These are phyloP conservation scores for Phytophthora constricta DNA, from an alignment of 352 stramenopile species.

Conservation along the genomic window DNA sequence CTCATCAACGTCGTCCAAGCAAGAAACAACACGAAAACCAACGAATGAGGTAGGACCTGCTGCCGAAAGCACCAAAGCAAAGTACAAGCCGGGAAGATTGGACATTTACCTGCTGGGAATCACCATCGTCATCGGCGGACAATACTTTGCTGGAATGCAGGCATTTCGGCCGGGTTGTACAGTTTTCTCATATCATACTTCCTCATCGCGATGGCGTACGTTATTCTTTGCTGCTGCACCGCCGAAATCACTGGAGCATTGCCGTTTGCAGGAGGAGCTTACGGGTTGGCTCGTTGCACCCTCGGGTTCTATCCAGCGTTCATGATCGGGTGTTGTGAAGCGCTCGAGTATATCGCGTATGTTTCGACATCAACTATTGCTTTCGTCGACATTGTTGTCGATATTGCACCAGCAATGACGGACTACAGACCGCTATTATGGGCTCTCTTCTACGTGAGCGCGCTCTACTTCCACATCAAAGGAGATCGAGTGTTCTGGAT, in stretches of 20 bases:
- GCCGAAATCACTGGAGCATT: constrained; percentile 54
- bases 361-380: constrained; percentile 40
- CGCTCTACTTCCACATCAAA: constrained; percentile 40
- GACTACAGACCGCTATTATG: constrained; percentile 36
- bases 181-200: constrained; percentile 49
- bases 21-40: constrained; percentile 1
- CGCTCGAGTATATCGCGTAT: constrained; percentile 56
- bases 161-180: constrained; percentile 46
- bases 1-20: not conserved
- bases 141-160: constrained; percentile 64
- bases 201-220: constrained; percentile 45
- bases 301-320: constrained; percentile 53
- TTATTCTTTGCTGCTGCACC: constrained; percentile 48
- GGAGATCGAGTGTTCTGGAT: constrained; percentile 48
- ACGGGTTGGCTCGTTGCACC: constrained; percentile 47
- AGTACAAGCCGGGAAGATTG: constrained; percentile 39
- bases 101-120: constrained; percentile 59
- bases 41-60: not conserved
- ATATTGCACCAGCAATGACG: constrained; percentile 8
- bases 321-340: constrained; percentile 60
- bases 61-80: not conserved
- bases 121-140: constrained; percentile 58
- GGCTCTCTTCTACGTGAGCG: constrained; percentile 41
- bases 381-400: constrained; percentile 45
- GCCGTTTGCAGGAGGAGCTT: constrained; percentile 52